Base-by-base conservation (phyloP, 805 yeast genomes). In the Lipomyces chichibuensis region DNA sequence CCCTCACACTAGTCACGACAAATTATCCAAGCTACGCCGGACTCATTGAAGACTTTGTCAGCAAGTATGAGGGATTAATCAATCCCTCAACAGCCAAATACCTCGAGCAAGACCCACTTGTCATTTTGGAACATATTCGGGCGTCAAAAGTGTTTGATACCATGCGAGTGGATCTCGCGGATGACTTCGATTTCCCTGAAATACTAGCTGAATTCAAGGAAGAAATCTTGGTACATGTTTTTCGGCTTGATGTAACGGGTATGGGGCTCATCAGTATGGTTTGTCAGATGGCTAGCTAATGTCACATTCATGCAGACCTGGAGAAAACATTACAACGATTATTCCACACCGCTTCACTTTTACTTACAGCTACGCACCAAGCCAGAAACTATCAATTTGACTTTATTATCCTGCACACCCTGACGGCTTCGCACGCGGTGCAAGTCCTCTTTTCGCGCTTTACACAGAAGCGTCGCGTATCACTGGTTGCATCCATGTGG, bases 331-430 rank as follows among this genome's bases (percentile, higher is more conserved):
- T 72, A 2, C 61, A 62, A 23, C 51, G 65, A 6, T 64, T 76
- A 35, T 65, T 74, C 11, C 69, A 65, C 53, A 63, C 70, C 13
- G 60, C 72, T 2, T 72, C 75, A 9, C 59, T 72, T 9, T 35
- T 73, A 33, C 68, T 74, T 17, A 67, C 72, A 0, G 72, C 72
- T 2, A 60, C 76, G 5, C 76, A 73, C 60, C 55, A 64, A 32
- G 66, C 68, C 29, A 65, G 63, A 17, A 60, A 67, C 14, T 73
- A 75, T 9, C 63, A 59, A 20, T 75, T 67, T 62, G 73, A 74
- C 62, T 77, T 77, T 60, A 69, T 70, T 52, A 63, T 77, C 8
- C 64, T 77, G 20, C 79, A 77, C 59, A 65, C 75, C 1, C 66
- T 77, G 25, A 75, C 78, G 0, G 69, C 74, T 2, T 57, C 74